Conservation (phyloP, 306 rosid species). For the Carpinus viminea region DNA sequence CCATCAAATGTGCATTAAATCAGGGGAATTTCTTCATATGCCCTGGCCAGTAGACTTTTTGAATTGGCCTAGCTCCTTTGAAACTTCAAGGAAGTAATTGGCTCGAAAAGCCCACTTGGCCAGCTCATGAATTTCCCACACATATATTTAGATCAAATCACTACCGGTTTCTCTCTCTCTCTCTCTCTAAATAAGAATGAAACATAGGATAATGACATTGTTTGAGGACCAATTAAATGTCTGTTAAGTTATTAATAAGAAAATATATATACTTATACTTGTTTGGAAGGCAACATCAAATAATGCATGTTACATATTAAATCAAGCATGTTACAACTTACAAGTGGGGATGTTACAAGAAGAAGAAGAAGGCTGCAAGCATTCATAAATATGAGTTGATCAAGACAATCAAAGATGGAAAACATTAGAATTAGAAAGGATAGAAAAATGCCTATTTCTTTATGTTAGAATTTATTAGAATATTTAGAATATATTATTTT, state of each 20-base stretch:
- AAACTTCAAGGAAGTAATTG: constrained; percentile 14
- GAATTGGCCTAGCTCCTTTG: background rate
- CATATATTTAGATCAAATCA: no score
- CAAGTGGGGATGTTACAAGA: background rate
- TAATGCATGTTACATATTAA: no score
- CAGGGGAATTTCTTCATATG: constrained; percentile 8
- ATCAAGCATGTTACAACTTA: no score
- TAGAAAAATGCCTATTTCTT: background rate
- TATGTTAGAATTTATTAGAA: background rate
- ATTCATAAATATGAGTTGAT: background rate
- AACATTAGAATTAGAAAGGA: background rate
- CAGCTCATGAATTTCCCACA: constrained; percentile 15
- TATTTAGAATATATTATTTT: no score
- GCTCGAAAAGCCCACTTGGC: constrained; percentile 11
- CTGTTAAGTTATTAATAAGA: no score
- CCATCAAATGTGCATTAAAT: background rate
- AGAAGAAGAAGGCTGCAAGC: background rate
- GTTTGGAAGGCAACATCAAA: no score
- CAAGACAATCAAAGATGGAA: background rate
- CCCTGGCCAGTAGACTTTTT: background rate
- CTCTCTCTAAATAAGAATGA: no score
- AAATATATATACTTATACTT: no score
- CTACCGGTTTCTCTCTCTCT: no score
- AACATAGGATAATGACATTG: no score
- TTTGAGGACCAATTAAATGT: no score